These are phyloP conservation scores for Stephania japonica DNA, from an alignment of 164 flowering plant genomes.

Conservation along the genomic window DNA sequence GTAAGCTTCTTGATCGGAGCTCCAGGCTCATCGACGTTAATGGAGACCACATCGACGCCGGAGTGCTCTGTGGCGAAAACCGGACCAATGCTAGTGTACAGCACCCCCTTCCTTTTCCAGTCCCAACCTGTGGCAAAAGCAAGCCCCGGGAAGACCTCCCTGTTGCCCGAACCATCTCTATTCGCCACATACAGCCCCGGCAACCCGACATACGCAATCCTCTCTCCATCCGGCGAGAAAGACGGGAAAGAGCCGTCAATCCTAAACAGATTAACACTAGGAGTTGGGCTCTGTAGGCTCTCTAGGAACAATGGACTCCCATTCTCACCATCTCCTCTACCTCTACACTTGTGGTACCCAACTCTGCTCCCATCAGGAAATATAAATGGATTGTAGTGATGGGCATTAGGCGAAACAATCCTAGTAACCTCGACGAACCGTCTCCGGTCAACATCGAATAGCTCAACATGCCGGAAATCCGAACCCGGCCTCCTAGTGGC, in stretches of 20 bases:
- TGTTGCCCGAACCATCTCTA: conserved; percentile 57
- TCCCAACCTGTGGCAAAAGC: conserved; percentile 85
- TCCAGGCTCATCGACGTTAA: conserved; percentile 14
- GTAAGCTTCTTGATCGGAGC: conserved; percentile 38
- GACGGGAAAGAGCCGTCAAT: conserved; percentile 82
- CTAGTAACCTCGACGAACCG: conserved; percentile 56
- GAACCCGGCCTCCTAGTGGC: conserved; percentile 73
- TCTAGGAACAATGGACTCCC: conserved; percentile 40
- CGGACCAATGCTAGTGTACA: conserved; percentile 73
- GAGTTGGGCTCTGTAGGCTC: conserved; percentile 38
- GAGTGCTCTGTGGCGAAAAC: conserved; percentile 53
- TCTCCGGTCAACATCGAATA: conserved; percentile 37
- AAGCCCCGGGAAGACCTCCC: conserved; percentile 27
- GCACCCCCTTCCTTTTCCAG: conserved; percentile 54
- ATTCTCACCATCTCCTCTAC: conserved; percentile 12
- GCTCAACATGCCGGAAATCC: conserved; percentile 66
- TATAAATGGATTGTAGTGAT: conserved; percentile 81
- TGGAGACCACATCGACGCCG: conserved; percentile 58
- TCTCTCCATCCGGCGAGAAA: conserved; percentile 71
- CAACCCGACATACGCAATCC: conserved; percentile 51
- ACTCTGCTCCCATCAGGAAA: conserved; percentile 50
- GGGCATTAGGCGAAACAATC: conserved; percentile 44
- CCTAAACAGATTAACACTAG: conserved; percentile 50
- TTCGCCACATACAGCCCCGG: conserved; percentile 73
- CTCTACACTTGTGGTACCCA: conserved; percentile 80